phyloP scores from a whole-genome alignment of 805 yeast genomes.

The Tetrapisispora fleetii region DNA sequence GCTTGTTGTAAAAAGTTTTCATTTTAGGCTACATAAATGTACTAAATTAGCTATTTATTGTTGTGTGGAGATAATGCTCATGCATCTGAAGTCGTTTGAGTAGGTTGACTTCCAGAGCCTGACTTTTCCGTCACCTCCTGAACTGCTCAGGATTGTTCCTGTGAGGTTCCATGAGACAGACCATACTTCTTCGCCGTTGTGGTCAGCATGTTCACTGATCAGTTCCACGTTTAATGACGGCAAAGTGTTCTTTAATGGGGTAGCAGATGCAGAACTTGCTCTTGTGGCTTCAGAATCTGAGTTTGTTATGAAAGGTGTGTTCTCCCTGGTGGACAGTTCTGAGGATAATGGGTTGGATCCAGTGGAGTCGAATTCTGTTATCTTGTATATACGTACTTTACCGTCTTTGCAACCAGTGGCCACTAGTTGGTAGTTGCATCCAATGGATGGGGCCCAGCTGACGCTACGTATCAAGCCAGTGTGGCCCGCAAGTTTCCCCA shows the following conservation, averaged over 20 bases:
- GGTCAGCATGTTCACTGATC: slow-evolving; percentile 62
- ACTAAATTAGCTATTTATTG: slow-evolving; percentile 20
- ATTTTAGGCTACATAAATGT: background rate
- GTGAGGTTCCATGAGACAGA: slow-evolving; percentile 90
- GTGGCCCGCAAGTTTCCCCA: slow-evolving; percentile 71
- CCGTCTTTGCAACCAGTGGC: slow-evolving; percentile 98
- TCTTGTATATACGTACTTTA: slow-evolving; percentile 71
- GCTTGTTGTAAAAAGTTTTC: background rate
- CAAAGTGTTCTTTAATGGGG: background rate
- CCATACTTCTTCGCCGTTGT: slow-evolving; percentile 91
- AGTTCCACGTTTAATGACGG: slow-evolving; percentile 38
- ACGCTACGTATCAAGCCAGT: slow-evolving; percentile 78
- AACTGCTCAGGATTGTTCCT: slow-evolving; percentile 83
- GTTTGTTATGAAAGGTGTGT: background rate
- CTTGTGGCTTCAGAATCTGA: background rate
- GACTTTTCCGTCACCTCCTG: slow-evolving; percentile 92
- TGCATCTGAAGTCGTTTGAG: slow-evolving; percentile 78
- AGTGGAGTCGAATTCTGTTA: slow-evolving; percentile 34
- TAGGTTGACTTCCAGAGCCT: slow-evolving; percentile 87
- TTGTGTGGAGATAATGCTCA: slow-evolving; percentile 61
- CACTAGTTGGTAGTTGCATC: slow-evolving; percentile 72
- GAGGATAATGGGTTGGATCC: background rate
- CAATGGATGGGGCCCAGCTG: slow-evolving; percentile 96
- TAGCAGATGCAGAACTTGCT: background rate
- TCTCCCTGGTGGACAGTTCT: background rate